These are phyloP conservation scores for Harrya chromipes DNA, from an alignment of 768 basidiomycete genomes.

Conservation along the genomic window DNA sequence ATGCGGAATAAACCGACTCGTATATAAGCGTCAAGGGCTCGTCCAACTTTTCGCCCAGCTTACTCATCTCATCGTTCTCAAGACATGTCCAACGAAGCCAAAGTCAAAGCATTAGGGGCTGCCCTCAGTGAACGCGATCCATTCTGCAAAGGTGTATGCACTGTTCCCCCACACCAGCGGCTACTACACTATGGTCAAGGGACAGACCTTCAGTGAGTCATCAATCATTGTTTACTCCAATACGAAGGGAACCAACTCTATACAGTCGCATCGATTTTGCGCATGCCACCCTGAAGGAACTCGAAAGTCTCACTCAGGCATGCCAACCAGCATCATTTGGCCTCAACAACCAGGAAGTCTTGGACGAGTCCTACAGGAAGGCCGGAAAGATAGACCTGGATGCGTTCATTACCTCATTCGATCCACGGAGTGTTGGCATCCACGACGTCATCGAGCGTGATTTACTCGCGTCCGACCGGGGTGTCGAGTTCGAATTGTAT, in stretches of 20 bases:
- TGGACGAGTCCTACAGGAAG: slow-evolving; percentile 45
- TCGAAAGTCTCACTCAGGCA: slow-evolving; percentile 28
- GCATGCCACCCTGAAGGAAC: background rate
- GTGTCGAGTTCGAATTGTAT: slow-evolving; percentile 35
- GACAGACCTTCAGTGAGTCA: background rate
- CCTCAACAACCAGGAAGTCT: slow-evolving; percentile 32
- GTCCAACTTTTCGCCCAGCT: no score
- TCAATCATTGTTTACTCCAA: no score
- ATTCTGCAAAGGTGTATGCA: background rate
- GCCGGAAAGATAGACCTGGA: slow-evolving; percentile 42
- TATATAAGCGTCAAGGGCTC: no score
- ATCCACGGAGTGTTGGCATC: slow-evolving; percentile 29
- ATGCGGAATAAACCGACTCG: no score
- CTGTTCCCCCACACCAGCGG: slow-evolving; percentile 1
- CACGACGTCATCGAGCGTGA: slow-evolving; percentile 19
- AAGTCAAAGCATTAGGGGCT: background rate
- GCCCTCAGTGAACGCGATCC: background rate
- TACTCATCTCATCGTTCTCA: no score
- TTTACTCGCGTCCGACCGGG: slow-evolving; percentile 21
- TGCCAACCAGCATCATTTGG: slow-evolving; percentile 45
- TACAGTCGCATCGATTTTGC: slow-evolving; percentile 1
- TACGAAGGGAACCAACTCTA: background rate
- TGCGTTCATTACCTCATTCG: slow-evolving; percentile 36
- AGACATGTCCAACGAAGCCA: background rate
- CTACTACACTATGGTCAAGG: background rate